phyloP scores from a whole-genome alignment of 805 yeast genomes.

The Suhomyces tanzawaensis region DNA sequence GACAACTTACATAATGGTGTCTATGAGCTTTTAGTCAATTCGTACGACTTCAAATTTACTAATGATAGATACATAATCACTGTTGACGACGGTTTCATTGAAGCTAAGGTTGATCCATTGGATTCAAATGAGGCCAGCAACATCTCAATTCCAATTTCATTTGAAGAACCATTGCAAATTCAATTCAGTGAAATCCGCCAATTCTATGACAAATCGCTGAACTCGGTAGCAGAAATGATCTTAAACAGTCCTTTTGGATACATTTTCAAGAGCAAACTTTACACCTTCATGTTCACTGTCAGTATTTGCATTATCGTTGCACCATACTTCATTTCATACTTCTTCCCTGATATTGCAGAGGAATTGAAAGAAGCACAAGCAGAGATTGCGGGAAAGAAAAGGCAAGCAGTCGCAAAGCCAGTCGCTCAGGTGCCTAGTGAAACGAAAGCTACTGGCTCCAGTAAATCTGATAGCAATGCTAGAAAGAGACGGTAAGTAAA shows the following conservation, averaged over 20 bases:
- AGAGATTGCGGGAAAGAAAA: slow-evolving; percentile 7
- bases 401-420: not conserved
- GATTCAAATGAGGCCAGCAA: slow-evolving; percentile 17
- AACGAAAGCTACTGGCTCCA: slow-evolving; percentile 27
- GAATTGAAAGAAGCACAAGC: slow-evolving; percentile 22
- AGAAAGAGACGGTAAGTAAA: slow-evolving; percentile 4
- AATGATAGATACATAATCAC: slow-evolving; percentile 24
- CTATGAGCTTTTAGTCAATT: slow-evolving; percentile 32
- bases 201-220: slow-evolving; percentile 33
- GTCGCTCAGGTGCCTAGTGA: slow-evolving; percentile 26
- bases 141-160: slow-evolving; percentile 13
- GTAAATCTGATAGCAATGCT: slow-evolving; percentile 15
- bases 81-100: slow-evolving; percentile 19
- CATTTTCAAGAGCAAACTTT: slow-evolving; percentile 35
- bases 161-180: slow-evolving; percentile 20
- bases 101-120: slow-evolving; percentile 24
- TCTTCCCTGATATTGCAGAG: slow-evolving; percentile 40
- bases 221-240: slow-evolving; percentile 31
- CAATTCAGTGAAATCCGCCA: slow-evolving; percentile 21
- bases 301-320: slow-evolving; percentile 28
- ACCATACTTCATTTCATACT: slow-evolving; percentile 29
- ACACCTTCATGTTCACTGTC: slow-evolving; percentile 32
- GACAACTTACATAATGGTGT: slow-evolving; percentile 26
- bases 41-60: slow-evolving; percentile 35
- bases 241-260: slow-evolving; percentile 42